Percentiles rank a stretch among this genome's conserved stretches.
Evolutionary conservation across 192 early-diverging fungal species (phyloP).

Genomic region (Entrophospora sp.): DNA sequence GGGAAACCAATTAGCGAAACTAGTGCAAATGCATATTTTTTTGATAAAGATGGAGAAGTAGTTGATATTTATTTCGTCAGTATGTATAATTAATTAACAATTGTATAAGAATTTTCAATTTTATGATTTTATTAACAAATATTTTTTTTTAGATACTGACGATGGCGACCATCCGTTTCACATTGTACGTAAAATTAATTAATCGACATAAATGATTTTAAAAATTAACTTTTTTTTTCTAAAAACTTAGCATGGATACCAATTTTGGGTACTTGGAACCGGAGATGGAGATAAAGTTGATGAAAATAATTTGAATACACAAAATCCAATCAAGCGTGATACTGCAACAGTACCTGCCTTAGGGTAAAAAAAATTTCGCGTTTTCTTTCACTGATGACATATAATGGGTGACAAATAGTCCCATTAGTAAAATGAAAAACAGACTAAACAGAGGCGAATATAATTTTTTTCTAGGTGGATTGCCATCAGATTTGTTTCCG

Average conservation of each 20-base stretch:
- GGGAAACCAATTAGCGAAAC: slow-evolving; percentile 28
- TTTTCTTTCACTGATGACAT: slow-evolving; percentile 9
- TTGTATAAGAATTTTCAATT: slow-evolving; percentile 14
- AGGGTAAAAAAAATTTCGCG: slow-evolving; percentile 16
- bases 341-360: slow-evolving; percentile 28
- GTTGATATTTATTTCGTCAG: slow-evolving; percentile 16
- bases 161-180: slow-evolving; percentile 35
- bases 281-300: slow-evolving; percentile 30
- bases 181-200: slow-evolving; percentile 14
- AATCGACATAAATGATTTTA: too few species aligned
- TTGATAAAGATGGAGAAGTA: slow-evolving; percentile 29
- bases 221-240: slow-evolving; percentile 10
- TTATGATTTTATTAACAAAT: too few species aligned
- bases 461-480: slow-evolving; percentile 22
- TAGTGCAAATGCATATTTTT: slow-evolving; percentile 18
- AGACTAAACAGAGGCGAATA: slow-evolving; percentile 14
- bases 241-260: slow-evolving; percentile 30
- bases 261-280: slow-evolving; percentile 34
- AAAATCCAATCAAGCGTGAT: slow-evolving; percentile 31
- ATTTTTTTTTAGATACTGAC: too few species aligned
- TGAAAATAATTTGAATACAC: slow-evolving; percentile 22
- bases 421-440: slow-evolving; percentile 5
- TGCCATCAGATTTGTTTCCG: slow-evolving; percentile 30
- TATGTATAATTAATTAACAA: slow-evolving; percentile 12
- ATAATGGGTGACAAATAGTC: too few species aligned